Evolutionary conservation across 495 filamentous ascomycete species (phyloP).

Genomic region (Bombardia bombarda): DNA sequence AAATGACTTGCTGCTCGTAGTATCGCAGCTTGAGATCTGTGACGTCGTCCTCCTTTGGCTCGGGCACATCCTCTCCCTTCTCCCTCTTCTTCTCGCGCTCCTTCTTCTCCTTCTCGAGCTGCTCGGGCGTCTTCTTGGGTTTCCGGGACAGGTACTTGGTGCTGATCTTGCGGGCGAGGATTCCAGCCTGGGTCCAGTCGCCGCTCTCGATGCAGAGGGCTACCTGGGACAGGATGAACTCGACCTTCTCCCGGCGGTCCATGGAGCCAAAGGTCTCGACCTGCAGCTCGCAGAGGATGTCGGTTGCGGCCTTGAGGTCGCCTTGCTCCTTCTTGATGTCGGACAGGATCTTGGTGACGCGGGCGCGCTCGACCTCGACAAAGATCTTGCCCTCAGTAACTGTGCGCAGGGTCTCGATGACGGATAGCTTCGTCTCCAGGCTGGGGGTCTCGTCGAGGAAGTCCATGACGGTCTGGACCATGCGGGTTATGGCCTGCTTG

Average conservation of each 20-base stretch:
- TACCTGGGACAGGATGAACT: slow-evolving; percentile 96
- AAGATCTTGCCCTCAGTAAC: slow-evolving; percentile 99
- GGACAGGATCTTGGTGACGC: slow-evolving; percentile 87
- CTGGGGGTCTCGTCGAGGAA: slow-evolving; percentile 77
- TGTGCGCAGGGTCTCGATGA: slow-evolving; percentile 90
- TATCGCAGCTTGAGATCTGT: slow-evolving; percentile 93
- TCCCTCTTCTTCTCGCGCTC: slow-evolving; percentile 67
- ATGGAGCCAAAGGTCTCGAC: slow-evolving; percentile 99
- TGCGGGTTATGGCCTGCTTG: slow-evolving; percentile 96
- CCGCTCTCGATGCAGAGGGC: slow-evolving; percentile 88
- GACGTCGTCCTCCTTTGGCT: slow-evolving; percentile 78
- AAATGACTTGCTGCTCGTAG: slow-evolving; percentile 90
- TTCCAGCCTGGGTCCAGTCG: slow-evolving; percentile 92
- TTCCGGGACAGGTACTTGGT: slow-evolving; percentile 81
- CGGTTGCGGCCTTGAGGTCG: slow-evolving; percentile 79
- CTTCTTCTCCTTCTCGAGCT: slow-evolving; percentile 83
- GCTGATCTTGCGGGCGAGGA: slow-evolving; percentile 94
- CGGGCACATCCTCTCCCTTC: slow-evolving; percentile 71
- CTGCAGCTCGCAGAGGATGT: slow-evolving; percentile 93
- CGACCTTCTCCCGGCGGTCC: slow-evolving; percentile 92
- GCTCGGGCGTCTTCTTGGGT: slow-evolving; percentile 78
- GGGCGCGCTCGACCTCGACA: slow-evolving; percentile 94
- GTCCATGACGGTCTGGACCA: slow-evolving; percentile 93
- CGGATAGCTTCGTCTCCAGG: slow-evolving; percentile 76
- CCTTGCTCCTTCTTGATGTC: slow-evolving; percentile 95